A percentile compares a stretch with the other conserved stretches of the same genome.
Evolutionary conservation across 495 filamentous ascomycete species (phyloP).

Genomic region (Hypoxylon rickii): DNA sequence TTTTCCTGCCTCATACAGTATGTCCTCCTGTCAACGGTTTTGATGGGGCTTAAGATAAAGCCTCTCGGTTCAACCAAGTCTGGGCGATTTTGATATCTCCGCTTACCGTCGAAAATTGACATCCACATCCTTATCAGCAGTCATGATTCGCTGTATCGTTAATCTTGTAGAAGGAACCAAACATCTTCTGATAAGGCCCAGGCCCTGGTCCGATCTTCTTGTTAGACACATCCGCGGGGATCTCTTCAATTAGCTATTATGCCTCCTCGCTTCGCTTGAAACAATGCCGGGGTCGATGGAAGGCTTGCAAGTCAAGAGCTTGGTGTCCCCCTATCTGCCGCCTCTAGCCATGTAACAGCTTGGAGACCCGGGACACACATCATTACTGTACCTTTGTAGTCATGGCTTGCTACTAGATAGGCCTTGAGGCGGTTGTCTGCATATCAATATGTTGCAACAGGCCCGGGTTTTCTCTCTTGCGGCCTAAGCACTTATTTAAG

Average conservation of each 20-base stretch:
- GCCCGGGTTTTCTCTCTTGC: conserved; percentile 17
- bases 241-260: conserved; percentile 18
- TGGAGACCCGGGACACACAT: too few species aligned
- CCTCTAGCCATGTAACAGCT: conserved; percentile 1
- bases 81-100: conserved; percentile 42
- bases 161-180: conserved; percentile 18
- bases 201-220: conserved; percentile 5
- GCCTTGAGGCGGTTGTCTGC: conserved; percentile 15
- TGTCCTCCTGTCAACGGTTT: neutral
- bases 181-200: conserved; percentile 33
- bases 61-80: conserved; percentile 18
- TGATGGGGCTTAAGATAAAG: conserved; percentile 23
- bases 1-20: too few species aligned
- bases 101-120: conserved; percentile 12
- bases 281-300: conserved; percentile 3
- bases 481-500: conserved; percentile 6
- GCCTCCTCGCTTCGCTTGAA: conserved; percentile 32
- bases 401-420: conserved; percentile 16
- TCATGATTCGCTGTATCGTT: conserved; percentile 37
- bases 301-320: conserved; percentile 1
- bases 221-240: conserved; percentile 33
- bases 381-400: conserved; percentile 27
- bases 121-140: conserved; percentile 31
- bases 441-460: conserved; percentile 21
- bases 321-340: conserved; percentile 10